Percentiles rank a stretch among this genome's conserved stretches.
Conservation (phyloP, 78 protist species). For the Ministeria vibrans region DNA sequence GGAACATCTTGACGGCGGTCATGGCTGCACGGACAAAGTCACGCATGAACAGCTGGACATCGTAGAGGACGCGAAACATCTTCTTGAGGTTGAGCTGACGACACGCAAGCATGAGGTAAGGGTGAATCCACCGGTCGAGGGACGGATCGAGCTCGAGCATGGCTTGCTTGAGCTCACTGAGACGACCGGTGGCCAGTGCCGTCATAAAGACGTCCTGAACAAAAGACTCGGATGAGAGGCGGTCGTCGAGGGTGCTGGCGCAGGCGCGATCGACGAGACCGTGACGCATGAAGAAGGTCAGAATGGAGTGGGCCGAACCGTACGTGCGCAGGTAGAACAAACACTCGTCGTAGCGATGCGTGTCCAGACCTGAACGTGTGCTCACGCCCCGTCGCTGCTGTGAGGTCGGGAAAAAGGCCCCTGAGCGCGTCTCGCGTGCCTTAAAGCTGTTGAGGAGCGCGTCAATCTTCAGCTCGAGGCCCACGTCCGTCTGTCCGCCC, state of each 20-base stretch:
- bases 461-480: no score
- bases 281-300: slow-evolving; percentile 37
- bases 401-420: neutral
- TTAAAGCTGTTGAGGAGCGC: no score
- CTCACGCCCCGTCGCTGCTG: no score
- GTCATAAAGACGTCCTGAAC: slow-evolving; percentile 37
- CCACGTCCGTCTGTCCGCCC: no score
- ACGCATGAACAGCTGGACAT: slow-evolving; percentile 46
- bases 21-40: slow-evolving; percentile 52
- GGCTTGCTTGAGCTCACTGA: neutral
- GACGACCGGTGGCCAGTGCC: neutral
- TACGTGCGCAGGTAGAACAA: slow-evolving; percentile 40
- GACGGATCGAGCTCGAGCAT: slow-evolving; percentile 19
- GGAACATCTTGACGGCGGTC: slow-evolving; percentile 38
- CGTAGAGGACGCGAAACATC: slow-evolving; percentile 19
- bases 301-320: slow-evolving; percentile 27
- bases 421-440: no score
- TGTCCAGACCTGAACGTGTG: no score
- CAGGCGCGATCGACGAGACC: slow-evolving; percentile 28
- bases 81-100: slow-evolving; percentile 34
- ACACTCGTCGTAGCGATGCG: slow-evolving; percentile 29
- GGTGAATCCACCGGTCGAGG: slow-evolving; percentile 7
- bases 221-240: slow-evolving; percentile 5
- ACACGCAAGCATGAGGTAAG: slow-evolving; percentile 35
- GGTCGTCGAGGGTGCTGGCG: slow-evolving; percentile 4